Evolutionary conservation across 805 yeast genomes (phyloP), one percentile per base, ranked within the genome.

Genomic region (Metschnikowia orientalis): DNA sequence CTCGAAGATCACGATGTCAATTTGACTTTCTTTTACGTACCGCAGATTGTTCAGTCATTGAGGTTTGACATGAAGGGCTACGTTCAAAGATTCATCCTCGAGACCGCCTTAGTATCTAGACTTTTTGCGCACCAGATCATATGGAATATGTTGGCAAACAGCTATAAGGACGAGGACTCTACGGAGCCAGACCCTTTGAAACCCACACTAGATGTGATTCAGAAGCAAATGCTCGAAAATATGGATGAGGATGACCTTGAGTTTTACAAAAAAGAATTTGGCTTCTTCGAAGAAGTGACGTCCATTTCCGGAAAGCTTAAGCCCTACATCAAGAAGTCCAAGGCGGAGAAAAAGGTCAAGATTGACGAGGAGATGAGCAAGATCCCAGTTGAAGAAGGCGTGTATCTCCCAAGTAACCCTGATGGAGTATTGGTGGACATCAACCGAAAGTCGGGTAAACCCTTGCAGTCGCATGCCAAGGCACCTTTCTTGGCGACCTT

Each of bases 401-500:
- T 89, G 4, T 92, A 92, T 50, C 68, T 92, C 38, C 99, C 99
- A 12, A 81, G 95, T 42, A 89, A 92, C 51, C 98, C 99, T 2
- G 96, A 89, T 57, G 98, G 98, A 30, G 74, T 73, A n/a, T 85
- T 92, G 21, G 67, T 88, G 39, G 97, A 88, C 50, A 92, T 92
- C 54, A 88, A 87, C 55, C 70, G 98, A 38, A 81, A 79, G 47
- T 81, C 95, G 4, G 98, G 98, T 38, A 80, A 75, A 49, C 99
- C 99, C 6, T 67, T 92, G 47, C 99, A 92, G 61, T 85, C 95
- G 8, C 99, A 92, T 57, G 98, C 99, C 9, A 92, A 92, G 56
- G 97, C 99, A 0, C 99, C 99, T 23, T 92, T 88, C 56, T 73
- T 92, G 89, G 99, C 98, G 0, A 81, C 95, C 1, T 92, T 92